These are phyloP conservation scores for Starmerella kuoi DNA, from an alignment of 805 yeast genomes.

Conservation along the genomic window DNA sequence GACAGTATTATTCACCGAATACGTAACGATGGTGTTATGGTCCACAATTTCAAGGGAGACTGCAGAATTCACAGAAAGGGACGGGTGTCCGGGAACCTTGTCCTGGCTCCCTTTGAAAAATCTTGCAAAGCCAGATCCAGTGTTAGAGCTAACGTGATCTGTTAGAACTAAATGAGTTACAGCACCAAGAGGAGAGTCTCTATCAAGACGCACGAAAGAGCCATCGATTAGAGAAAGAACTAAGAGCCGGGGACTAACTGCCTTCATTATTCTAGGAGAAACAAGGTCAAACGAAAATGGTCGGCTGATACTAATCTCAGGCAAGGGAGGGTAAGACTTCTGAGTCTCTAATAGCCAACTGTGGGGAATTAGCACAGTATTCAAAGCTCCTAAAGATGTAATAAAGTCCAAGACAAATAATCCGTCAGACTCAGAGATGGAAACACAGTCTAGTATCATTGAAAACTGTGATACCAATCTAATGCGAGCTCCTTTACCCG, in stretches of 20 bases:
- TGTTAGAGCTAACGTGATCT: conserved; percentile 14
- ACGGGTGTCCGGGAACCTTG: conserved; percentile 35
- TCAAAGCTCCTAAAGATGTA: conserved; percentile 39
- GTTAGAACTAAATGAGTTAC: conserved; percentile 31
- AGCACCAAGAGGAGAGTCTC: conserved; percentile 26
- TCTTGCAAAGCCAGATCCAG: conserved; percentile 7
- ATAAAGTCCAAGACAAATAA: conserved; percentile 29
- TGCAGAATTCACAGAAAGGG: conserved; percentile 30
- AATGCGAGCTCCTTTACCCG: conserved; percentile 23
- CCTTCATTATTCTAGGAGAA: conserved; percentile 41
- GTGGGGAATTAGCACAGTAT: conserved; percentile 32
- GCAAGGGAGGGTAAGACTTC: conserved; percentile 38
- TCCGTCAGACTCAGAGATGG: conserved; percentile 26
- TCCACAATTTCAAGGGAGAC: conserved; percentile 29
- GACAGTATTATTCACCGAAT: conserved; percentile 42
- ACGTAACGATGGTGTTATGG: conserved; percentile 33
- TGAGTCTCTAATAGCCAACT: conserved; percentile 10
- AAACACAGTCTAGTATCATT: conserved; percentile 31
- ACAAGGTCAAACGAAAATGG: conserved; percentile 42
- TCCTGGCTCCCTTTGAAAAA: conserved; percentile 21
- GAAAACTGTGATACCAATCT: conserved; percentile 33
- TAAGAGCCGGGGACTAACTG: conserved; percentile 36
- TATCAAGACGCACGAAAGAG: conserved; percentile 38
- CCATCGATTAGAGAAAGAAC: conserved; percentile 66
- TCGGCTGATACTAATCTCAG: conserved; percentile 52